Base-by-base conservation (phyloP, 768 basidiomycete species). In the Termitomyces titanicus region DNA sequence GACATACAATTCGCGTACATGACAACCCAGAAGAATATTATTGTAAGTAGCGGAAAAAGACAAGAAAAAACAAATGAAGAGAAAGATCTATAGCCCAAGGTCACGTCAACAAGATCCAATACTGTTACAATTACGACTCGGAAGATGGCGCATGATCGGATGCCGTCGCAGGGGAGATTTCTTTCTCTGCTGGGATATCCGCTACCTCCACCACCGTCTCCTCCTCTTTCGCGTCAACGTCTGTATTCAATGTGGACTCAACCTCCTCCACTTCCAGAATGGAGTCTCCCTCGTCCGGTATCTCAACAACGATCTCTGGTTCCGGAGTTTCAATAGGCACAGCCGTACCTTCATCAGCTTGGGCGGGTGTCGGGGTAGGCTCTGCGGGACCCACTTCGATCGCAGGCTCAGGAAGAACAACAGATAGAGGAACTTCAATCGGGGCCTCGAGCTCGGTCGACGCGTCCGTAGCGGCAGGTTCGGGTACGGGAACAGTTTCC, bases 181-280 rank as follows among this genome's bases (percentile, higher is more conserved):
- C 37, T 31, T 44, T 43, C 31, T 24, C 17, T 37, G 17, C 27
- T 17, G 34, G 25, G 13, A 25, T 9, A 24, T 34, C 34, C n/a
- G 34, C 33, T 22, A 1, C 47, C 22, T 48, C 47, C 22, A 15
- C 39, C 17, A 33, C 27, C 13, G 13, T 27, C 39, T 43, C 56
- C 45, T 51, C 38, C 20, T 53, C 55, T 25, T 46, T 48, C 37
- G 34, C 50, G 29, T 20, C 50, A 39, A 25, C 27, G 20, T 49
- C 40, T 12, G 13, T 31, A n/a, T 33, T 37, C 2, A 22, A 6
- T 37, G 20, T 37, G 17, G 31, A 31, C 27, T 34, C 46, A 9
- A 20, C 47, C 18, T 15, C 51, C n/a, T 47, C 57, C 9, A 37
- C 17, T n/a, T 49, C 35, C 18, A 4, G n/a, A n/a, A n/a, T n/a